Evolutionary conservation across 1,284 basidiomycete genomes (phyloP).

Genomic region (Takashimella tepidaria): DNA sequence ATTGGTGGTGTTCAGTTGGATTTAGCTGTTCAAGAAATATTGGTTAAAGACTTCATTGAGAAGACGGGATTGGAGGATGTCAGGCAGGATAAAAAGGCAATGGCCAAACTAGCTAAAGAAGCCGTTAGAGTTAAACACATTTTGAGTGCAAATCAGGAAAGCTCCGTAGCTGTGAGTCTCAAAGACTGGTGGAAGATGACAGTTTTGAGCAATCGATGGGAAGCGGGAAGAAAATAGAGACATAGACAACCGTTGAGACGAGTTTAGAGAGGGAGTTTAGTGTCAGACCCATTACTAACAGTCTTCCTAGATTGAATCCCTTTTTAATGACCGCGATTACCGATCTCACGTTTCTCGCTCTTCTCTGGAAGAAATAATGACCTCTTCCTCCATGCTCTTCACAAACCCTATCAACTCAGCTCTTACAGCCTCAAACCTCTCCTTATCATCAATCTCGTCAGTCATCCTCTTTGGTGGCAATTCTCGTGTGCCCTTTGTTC

Average conservation of each 20-base stretch:
- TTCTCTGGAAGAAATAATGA: constrained; percentile 68
- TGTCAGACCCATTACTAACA: not conserved
- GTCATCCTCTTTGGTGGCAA: constrained; percentile 88
- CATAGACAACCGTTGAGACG: too few relatives aligned
- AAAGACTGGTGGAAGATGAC: too few relatives aligned
- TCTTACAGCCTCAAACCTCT: constrained; percentile 62
- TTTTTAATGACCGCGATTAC: constrained; percentile 88
- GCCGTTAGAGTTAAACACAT: constrained; percentile 86
- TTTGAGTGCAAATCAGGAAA: constrained; percentile 86
- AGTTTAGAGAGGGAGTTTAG: too few relatives aligned
- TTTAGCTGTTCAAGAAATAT: constrained; percentile 71
- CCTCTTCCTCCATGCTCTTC: constrained; percentile 55
- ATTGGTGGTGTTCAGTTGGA: constrained; percentile 81
- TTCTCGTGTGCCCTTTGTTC: constrained; percentile 87
- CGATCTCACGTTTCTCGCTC: constrained; percentile 68
- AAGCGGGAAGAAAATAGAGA: too few relatives aligned
- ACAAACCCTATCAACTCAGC: constrained; percentile 73
- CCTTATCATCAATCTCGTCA: constrained; percentile 65
- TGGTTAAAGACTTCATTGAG: constrained; percentile 70
- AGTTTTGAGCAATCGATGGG: too few relatives aligned
- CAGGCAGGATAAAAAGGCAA: constrained; percentile 65
- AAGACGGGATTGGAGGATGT: constrained; percentile 40
- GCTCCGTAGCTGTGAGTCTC: constrained; percentile 62
- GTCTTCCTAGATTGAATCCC: constrained; percentile 65
- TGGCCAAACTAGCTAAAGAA: constrained; percentile 93